Conservation (phyloP, 352 stramenopile genomes). For the Globisporangium viniferum region DNA sequence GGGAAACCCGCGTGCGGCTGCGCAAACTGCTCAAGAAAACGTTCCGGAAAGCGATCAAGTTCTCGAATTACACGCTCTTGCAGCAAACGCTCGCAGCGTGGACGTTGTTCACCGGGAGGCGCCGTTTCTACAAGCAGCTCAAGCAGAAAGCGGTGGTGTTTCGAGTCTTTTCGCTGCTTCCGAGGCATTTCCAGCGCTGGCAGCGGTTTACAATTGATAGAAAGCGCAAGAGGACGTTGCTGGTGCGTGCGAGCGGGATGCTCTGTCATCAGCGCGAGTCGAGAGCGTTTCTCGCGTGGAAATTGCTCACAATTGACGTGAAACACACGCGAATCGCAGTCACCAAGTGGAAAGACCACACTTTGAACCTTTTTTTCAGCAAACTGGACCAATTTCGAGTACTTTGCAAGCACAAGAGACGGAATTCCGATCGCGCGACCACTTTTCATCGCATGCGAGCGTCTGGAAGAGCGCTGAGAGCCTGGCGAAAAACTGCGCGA, state of each 20-base stretch:
- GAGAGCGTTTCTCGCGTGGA: constrained; percentile 34
- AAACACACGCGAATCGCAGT: constrained; percentile 20
- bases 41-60: constrained; percentile 15
- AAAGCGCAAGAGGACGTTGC: constrained; percentile 15
- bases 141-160: constrained; percentile 40
- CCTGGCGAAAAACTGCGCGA: constrained; percentile 2
- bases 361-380: constrained; percentile 12
- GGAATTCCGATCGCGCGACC: constrained; percentile 11
- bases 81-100: constrained; percentile 28
- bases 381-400: constrained; percentile 17
- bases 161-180: constrained; percentile 36
- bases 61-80: constrained; percentile 14
- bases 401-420: constrained; percentile 8
- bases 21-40: constrained; percentile 23
- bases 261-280: constrained; percentile 34
- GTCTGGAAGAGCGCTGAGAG: background rate
- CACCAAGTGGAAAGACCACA: constrained; percentile 23
- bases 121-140: constrained; percentile 16
- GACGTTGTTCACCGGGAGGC: constrained; percentile 21
- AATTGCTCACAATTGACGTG: constrained; percentile 1
- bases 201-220: constrained; percentile 14
- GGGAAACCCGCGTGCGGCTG: constrained; percentile 17
- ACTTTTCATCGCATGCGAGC: constrained; percentile 15
- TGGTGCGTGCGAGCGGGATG: constrained; percentile 28
- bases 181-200: constrained; percentile 34